Percentiles rank a stretch among this genome's conserved stretches.
phyloP scores from a whole-genome alignment of 208 protist genomes.

The Borovskyia barvae region DNA sequence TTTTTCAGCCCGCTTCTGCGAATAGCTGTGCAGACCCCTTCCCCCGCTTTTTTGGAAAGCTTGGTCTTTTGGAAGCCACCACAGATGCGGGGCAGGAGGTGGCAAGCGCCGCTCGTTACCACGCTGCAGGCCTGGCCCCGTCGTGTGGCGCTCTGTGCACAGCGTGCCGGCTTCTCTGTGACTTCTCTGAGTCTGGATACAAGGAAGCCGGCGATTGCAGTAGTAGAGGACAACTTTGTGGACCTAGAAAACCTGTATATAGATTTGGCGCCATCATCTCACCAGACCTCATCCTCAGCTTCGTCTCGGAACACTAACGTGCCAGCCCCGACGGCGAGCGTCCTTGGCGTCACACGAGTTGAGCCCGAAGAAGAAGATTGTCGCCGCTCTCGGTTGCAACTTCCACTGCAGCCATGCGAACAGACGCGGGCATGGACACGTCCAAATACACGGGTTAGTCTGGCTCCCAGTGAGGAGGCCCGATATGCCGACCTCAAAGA shows the following conservation, averaged over 20 bases:
- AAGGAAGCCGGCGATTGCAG: neutral
- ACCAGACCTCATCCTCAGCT: neutral
- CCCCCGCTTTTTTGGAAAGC: too few species aligned
- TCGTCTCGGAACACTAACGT: neutral
- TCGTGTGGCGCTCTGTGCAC: too few species aligned
- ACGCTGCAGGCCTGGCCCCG: too few species aligned
- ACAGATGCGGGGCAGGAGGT: too few species aligned
- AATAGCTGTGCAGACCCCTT: too few species aligned
- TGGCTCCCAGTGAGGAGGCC: slow-evolving; percentile 23
- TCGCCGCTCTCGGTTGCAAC: slow-evolving; percentile 55
- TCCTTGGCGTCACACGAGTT: slow-evolving; percentile 42
- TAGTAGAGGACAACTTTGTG: slow-evolving; percentile 44
- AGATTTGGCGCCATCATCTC: too few species aligned
- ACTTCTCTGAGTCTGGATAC: too few species aligned
- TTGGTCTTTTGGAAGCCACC: too few species aligned
- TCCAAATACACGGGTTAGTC: slow-evolving; percentile 39
- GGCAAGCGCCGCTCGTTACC: too few species aligned
- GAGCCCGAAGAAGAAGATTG: slow-evolving; percentile 24
- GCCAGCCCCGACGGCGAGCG: slow-evolving; percentile 2
- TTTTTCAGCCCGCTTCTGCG: too few species aligned
- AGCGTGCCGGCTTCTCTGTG: too few species aligned
- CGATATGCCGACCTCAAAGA: slow-evolving; percentile 18
- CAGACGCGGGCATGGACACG: slow-evolving; percentile 6
- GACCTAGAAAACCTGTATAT: slow-evolving; percentile 42
- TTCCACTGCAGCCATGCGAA: slow-evolving; percentile 31